Conservation (phyloP, 192 early-diverging fungal species). For the Globomyces pollinis-pini region DNA sequence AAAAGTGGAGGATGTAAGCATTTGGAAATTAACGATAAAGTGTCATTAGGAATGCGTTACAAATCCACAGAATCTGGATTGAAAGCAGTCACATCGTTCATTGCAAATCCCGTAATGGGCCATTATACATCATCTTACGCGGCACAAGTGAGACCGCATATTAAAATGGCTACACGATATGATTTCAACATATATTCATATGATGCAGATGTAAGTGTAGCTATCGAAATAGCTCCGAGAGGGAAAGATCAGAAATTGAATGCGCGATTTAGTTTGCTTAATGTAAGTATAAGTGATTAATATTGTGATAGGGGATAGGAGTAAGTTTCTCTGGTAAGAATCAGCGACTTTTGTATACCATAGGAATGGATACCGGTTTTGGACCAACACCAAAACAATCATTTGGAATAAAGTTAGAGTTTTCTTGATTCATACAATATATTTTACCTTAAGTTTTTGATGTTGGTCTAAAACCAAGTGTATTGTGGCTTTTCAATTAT, state of each 20-base stretch:
- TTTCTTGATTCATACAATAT: neutral
- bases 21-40: slow-evolving; percentile 8
- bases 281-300: slow-evolving; percentile 12
- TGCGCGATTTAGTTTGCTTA: slow-evolving; percentile 39
- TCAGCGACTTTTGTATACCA: neutral
- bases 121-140: slow-evolving; percentile 80
- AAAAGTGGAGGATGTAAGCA: slow-evolving; percentile 79
- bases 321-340: neutral
- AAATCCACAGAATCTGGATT: no score
- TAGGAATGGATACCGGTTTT: slow-evolving; percentile 5
- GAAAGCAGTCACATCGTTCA: slow-evolving; percentile 55
- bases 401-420: slow-evolving; percentile 8
- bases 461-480: no score
- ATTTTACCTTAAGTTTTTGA: no score
- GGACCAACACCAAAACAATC: neutral
- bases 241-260: slow-evolving; percentile 49
- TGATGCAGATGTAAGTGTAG: slow-evolving; percentile 79
- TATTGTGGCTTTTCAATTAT: no score
- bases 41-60: slow-evolving; percentile 24
- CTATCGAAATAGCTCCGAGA: slow-evolving; percentile 69
- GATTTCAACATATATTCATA: slow-evolving; percentile 89
- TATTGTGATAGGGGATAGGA: neutral
- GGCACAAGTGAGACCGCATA: slow-evolving; percentile 59
- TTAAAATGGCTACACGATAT: slow-evolving; percentile 74
- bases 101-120: slow-evolving; percentile 89